Evolutionary conservation across 345 rosid genomes (phyloP).

Genomic region (Microcos paniculata): DNA sequence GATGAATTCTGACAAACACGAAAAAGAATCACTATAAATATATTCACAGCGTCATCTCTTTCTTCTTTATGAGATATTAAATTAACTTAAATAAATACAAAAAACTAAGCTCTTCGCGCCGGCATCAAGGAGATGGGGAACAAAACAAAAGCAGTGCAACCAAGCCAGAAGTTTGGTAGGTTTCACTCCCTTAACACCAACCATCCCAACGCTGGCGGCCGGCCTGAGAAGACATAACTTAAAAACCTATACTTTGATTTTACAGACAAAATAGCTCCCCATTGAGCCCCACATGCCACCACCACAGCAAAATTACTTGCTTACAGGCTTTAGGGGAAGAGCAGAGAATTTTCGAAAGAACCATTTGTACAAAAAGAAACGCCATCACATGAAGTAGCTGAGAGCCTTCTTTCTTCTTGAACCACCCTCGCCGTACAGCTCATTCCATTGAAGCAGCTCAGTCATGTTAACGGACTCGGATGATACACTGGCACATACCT

Average conservation of each 20-base stretch:
- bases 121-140: constrained; percentile 11
- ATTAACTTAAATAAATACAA: constrained; percentile 25
- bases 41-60: constrained; percentile 25
- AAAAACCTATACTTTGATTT: constrained; percentile 35
- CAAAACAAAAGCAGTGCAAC: constrained; percentile 28
- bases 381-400: constrained; percentile 77
- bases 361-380: constrained; percentile 42
- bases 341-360: constrained; percentile 17
- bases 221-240: constrained; percentile 23
- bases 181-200: constrained; percentile 24
- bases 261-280: constrained; percentile 43
- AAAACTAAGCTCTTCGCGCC: constrained; percentile 8
- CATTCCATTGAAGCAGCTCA: constrained; percentile 80
- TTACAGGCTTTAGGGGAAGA: constrained; percentile 21
- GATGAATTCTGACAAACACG: constrained; percentile 2
- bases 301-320: constrained; percentile 31
- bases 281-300: constrained; percentile 7
- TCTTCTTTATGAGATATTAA: constrained; percentile 20
- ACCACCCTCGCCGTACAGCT: constrained; percentile 88
- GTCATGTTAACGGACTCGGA: constrained; percentile 81
- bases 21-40: constrained; percentile 27
- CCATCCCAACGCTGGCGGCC: constrained; percentile 23
- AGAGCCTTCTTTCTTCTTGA: constrained; percentile 76
- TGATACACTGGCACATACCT: constrained; percentile 94
- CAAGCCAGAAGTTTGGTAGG: constrained; percentile 21